Percentiles rank a stretch among this genome's conserved stretches.
Evolutionary conservation across 306 rosid genomes (phyloP).

Genomic region (Cucumis melo): DNA sequence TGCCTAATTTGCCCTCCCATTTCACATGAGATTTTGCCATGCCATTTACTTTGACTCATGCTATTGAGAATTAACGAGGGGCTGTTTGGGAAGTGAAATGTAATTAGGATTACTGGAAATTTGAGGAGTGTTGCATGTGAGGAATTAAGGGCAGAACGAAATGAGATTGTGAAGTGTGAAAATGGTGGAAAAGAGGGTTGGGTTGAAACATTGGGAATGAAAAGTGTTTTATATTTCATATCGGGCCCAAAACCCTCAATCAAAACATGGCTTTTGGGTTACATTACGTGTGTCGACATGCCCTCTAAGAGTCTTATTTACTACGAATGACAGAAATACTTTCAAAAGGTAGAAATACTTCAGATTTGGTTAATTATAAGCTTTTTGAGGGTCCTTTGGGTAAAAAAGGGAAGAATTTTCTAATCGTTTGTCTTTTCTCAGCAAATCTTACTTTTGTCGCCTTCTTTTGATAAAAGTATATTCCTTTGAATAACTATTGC

Average conservation of each 20-base stretch:
- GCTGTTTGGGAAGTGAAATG: neutral
- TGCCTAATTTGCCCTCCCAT: neutral
- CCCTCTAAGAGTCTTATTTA: neutral
- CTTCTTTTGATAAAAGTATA: neutral
- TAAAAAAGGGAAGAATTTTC: neutral
- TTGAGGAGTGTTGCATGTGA: too few relatives aligned
- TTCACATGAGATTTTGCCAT: neutral
- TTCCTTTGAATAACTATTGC: neutral
- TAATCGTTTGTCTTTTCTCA: neutral
- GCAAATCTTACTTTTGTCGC: neutral
- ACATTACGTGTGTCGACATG: too few relatives aligned
- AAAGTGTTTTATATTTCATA: too few relatives aligned
- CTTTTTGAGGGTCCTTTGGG: neutral
- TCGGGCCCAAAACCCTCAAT: too few relatives aligned
- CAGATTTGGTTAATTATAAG: neutral
- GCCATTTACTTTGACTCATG: neutral
- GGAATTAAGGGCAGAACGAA: too few relatives aligned
- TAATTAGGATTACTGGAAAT: too few relatives aligned
- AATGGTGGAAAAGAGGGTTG: too few relatives aligned
- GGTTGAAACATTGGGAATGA: too few relatives aligned
- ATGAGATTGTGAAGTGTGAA: too few relatives aligned
- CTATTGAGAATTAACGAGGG: neutral
- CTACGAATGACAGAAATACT: neutral
- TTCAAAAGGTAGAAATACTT: neutral
- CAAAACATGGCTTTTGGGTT: too few relatives aligned